Percentiles rank a stretch among this genome's conserved stretches.
phyloP scores from a whole-genome alignment of 179 eudicot genomes.

The Monotropa hypopitys region DNA sequence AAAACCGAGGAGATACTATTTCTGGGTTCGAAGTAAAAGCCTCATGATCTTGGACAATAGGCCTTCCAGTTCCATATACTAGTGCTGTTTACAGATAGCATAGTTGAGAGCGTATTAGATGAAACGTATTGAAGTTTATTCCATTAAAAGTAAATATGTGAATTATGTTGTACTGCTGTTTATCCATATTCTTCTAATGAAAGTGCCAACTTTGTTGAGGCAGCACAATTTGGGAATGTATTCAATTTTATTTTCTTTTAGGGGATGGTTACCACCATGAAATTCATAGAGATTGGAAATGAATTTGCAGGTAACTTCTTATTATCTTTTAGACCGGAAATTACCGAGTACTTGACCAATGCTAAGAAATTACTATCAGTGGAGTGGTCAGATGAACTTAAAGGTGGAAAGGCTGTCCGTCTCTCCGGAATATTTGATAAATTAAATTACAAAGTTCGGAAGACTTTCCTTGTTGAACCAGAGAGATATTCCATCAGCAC shows the following conservation, averaged over 20 bases:
- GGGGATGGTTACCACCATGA: neutral
- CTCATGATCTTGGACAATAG: neutral
- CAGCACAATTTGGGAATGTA: neutral
- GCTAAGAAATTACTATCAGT: conserved; percentile 29
- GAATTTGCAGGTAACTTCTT: conserved; percentile 68
- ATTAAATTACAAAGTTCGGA: conserved; percentile 68
- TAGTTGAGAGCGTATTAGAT: neutral
- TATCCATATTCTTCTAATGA: neutral
- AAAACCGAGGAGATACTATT: neutral
- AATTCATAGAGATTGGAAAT: conserved; percentile 11
- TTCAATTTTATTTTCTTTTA: neutral
- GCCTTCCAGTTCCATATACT: neutral
- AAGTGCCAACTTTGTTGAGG: neutral
- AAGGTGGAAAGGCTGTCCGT: conserved; percentile 77
- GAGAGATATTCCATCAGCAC: conserved; percentile 53
- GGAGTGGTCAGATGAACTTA: conserved; percentile 76
- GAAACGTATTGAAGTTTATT: neutral
- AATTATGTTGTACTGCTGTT: neutral
- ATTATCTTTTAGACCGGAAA: conserved; percentile 72
- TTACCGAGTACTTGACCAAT: conserved; percentile 21
- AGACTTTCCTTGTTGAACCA: conserved; percentile 52
- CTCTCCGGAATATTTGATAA: conserved; percentile 82
- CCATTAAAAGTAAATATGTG: neutral
- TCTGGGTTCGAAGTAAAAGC: neutral
- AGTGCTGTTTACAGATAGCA: neutral